Evolutionary conservation across 179 eudicot genomes (phyloP), one percentile per base, ranked within the genome.

Genomic region (Amaranthus tricolor): DNA sequence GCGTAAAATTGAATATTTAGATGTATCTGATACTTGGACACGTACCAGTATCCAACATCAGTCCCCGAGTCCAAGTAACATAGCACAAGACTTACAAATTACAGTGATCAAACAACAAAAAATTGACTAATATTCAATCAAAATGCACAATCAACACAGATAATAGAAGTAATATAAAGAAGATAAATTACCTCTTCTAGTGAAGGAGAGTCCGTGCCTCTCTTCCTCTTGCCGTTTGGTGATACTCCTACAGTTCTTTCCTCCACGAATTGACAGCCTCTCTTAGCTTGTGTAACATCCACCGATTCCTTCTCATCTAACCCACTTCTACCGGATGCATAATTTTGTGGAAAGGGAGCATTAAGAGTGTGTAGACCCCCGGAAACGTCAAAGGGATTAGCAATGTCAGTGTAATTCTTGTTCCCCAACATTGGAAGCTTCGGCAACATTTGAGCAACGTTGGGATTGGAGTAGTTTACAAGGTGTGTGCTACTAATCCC

Each of bases 191-290:
- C 93, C 93, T 85, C 85, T 64, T 67, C 79, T 10, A 84, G 88
- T 67, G 93, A 87, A 76, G 81, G 75, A 57, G 88, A 56, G 58
- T 81, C 87, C 8, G 85, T 70, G 60, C 67, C 82, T 77, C 88
- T 84, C 83, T 85, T 93, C 85, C 88, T 88, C 82, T 86, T 91
- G 31, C 91, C 90, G 76, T 82, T 76, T 17, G 86, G 90, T 43
- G 92, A 91, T 59, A 72, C 63, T 49, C 85, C 88, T 59, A 64
- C 77, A 55, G 69, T 65, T 19, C 85, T 88, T 56, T 82, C 88
- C 59, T 80, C 92, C 11, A 86, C 75, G 51, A 78, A 62, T 70
- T 58, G 91, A 71, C 87, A 79, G 20, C 81, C 82, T 68, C 79
- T 89, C 31, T 85, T 84, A 61, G 77, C 74, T 73, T 70, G 78